Conservation (phyloP, 164 flowering plant genomes). For the Aristolochia californica region DNA sequence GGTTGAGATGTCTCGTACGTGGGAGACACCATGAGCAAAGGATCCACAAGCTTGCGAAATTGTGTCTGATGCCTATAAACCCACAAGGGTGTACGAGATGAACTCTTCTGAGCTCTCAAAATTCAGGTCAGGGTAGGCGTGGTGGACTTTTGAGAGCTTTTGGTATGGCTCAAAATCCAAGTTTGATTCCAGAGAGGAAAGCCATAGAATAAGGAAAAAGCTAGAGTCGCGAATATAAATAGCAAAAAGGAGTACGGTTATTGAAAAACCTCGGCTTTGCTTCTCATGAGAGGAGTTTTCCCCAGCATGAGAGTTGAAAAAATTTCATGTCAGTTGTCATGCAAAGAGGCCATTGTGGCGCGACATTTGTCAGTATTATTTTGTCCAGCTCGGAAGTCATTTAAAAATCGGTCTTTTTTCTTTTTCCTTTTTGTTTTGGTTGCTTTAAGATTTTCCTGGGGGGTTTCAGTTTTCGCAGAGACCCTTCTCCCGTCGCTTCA, state of each 20-base stretch:
- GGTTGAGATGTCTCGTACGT: too few relatives aligned
- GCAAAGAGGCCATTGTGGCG: conserved; percentile 8
- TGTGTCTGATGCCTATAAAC: too few relatives aligned
- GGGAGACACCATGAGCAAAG: too few relatives aligned
- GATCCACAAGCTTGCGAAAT: too few relatives aligned
- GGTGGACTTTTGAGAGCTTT: too few relatives aligned
- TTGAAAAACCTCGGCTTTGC: conserved; percentile 16
- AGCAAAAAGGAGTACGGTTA: conserved; percentile 9
- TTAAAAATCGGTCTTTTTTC: not conserved
- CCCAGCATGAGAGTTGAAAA: conserved; percentile 4
- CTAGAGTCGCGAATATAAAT: conserved; percentile 1
- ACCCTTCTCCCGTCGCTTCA: conserved; percentile 1
- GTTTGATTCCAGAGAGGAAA: conserved; percentile 8
- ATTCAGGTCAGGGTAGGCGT: not conserved
- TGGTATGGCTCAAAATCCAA: conserved; percentile 13
- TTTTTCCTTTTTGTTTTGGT: not conserved
- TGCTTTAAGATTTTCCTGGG: not conserved
- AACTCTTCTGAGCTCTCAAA: not conserved
- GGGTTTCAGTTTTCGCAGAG: too few relatives aligned
- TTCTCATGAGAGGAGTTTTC: conserved; percentile 13
- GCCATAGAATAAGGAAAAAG: not conserved
- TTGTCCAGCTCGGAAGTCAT: conserved; percentile 6
- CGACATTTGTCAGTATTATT: not conserved
- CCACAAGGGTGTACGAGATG: too few relatives aligned
- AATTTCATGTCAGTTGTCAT: conserved; percentile 19